Evolutionary conservation across 129 eudicot genomes (phyloP).

Genomic region (Tagetes erecta): DNA sequence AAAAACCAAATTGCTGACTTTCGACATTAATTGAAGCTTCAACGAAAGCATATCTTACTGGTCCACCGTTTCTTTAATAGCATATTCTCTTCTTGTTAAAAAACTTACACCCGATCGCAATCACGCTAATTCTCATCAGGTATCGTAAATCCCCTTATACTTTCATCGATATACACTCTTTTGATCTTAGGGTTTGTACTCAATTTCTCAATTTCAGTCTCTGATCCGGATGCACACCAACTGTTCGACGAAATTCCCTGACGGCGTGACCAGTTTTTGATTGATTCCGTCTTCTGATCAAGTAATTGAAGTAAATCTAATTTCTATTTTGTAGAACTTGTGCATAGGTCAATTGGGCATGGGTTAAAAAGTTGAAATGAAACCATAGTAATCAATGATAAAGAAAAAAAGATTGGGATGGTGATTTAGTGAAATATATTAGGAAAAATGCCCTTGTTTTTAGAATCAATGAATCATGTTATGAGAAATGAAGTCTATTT

Average conservation of each 20-base stretch:
- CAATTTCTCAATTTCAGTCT: constrained; percentile 6
- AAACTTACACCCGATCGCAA: constrained; percentile 29
- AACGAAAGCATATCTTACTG: constrained; percentile 31
- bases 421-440: constrained; percentile 7
- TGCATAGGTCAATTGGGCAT: constrained; percentile 11
- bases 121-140: constrained; percentile 18
- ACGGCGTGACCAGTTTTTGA: neutral
- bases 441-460: neutral
- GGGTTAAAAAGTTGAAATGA: constrained; percentile 7
- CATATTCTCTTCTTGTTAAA: constrained; percentile 27
- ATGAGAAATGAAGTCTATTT: neutral
- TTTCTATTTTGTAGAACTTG: neutral
- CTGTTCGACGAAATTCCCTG: constrained; percentile 37
- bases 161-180: constrained; percentile 3
- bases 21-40: constrained; percentile 13
- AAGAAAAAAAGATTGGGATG: constrained; percentile 1
- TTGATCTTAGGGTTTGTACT: constrained; percentile 19
- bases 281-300: constrained; percentile 24
- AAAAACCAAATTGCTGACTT: constrained; percentile 28
- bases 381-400: constrained; percentile 2
- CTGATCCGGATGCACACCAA: constrained; percentile 26
- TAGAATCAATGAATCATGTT: neutral
- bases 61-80: constrained; percentile 22
- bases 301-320: constrained; percentile 8
- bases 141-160: neutral